Percentiles rank a stretch among this genome's conserved stretches.
Conservation (phyloP, 352 stramenopile species). For the Pythium sp. region DNA sequence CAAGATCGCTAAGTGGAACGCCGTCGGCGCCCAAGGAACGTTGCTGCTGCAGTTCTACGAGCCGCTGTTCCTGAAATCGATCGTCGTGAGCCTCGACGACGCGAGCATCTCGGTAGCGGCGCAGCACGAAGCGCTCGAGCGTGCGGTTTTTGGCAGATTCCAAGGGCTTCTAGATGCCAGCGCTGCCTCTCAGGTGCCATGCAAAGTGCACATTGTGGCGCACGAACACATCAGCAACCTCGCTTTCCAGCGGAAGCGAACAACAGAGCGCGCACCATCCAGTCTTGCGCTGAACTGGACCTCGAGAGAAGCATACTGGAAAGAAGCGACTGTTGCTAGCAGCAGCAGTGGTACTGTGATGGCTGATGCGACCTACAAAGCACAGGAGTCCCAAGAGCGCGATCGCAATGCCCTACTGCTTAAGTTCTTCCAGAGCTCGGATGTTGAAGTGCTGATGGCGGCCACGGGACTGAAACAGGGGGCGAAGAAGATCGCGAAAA, state of each 20-base stretch:
- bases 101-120: conserved; percentile 28
- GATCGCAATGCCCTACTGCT: neutral
- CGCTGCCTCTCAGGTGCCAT: neutral
- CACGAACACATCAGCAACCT: neutral
- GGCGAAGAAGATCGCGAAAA: conserved; percentile 60
- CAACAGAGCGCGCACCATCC: conserved; percentile 22
- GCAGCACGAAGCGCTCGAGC: conserved; percentile 44
- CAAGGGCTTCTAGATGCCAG: neutral
- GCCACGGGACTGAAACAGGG: conserved; percentile 69
- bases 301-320: conserved; percentile 37
- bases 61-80: conserved; percentile 42
- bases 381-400: neutral
- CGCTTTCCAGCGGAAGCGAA: conserved; percentile 18
- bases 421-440: conserved; percentile 38
- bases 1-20: conserved; percentile 89
- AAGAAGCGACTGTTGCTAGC: neutral
- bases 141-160: conserved; percentile 40
- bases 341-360: too few relatives aligned
- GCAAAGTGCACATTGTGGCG: conserved; percentile 8
- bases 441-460: conserved; percentile 56
- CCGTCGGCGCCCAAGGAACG: conserved; percentile 78
- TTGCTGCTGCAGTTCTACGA: conserved; percentile 68
- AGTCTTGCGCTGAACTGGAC: conserved; percentile 66
- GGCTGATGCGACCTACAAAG: neutral
- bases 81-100: conserved; percentile 48